Percentiles rank a stretch among this genome's conserved stretches.
These are phyloP conservation scores for Metschnikowia arizonensis DNA, from an alignment of 805 yeast genomes.

Conservation along the genomic window DNA sequence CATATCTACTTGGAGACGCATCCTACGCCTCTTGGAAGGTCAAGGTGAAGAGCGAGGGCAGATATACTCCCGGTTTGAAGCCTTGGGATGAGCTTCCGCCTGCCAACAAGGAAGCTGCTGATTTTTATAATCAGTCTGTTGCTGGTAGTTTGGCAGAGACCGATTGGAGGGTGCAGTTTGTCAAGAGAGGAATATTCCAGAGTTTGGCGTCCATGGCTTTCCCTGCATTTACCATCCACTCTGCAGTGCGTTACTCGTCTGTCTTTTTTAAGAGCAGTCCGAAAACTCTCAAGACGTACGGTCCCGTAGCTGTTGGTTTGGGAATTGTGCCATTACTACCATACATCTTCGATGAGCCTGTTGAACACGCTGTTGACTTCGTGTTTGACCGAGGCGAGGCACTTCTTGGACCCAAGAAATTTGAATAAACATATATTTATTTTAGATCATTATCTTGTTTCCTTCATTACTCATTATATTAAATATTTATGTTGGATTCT, in stretches of 20 bases:
- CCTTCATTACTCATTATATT: neutral
- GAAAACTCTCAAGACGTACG: conserved; percentile 51
- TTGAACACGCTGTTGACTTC: conserved; percentile 63
- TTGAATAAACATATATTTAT: neutral
- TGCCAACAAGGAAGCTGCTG: conserved; percentile 35
- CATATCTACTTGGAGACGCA: conserved; percentile 71
- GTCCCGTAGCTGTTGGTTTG: conserved; percentile 77
- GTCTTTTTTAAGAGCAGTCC: conserved; percentile 53
- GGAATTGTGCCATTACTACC: conserved; percentile 76
- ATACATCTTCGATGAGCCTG: conserved; percentile 77
- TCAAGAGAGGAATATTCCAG: conserved; percentile 77
- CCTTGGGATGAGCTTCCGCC: conserved; percentile 59
- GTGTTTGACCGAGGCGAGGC: conserved; percentile 50
- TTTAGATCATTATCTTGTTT: no score
- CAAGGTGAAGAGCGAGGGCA: conserved; percentile 60
- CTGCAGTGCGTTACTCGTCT: conserved; percentile 68
- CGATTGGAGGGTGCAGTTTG: conserved; percentile 63
- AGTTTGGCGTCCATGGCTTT: conserved; percentile 80
- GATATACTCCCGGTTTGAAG: conserved; percentile 52
- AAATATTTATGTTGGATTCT: no score
- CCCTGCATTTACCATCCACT: conserved; percentile 82
- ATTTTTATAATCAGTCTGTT: conserved; percentile 23
- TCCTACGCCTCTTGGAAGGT: conserved; percentile 70
- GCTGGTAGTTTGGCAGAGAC: conserved; percentile 36
- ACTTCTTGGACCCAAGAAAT: conserved; percentile 2